Evolutionary conservation across 1,139 yeast genomes (phyloP), one percentile per base, ranked within the genome.

Genomic region (Taphrina wiesneri): DNA sequence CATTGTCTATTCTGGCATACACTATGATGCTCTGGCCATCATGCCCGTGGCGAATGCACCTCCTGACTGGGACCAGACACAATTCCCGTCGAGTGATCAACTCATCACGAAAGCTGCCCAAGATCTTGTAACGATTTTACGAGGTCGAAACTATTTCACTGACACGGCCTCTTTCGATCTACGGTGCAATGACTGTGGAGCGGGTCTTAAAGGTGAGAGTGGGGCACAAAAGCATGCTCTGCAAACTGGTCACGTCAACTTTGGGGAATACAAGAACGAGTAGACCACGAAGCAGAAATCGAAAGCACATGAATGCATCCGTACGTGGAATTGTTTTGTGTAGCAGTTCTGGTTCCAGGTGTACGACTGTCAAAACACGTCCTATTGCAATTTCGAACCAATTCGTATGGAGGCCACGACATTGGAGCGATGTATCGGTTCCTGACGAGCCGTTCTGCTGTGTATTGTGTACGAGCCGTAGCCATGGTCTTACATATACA

Each of bases 1-100:
- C 71, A 81, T 88, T 52, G 78, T 86, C 11, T 88, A 88, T 72
- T 83, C 85, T 53, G 96, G 96, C 0, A 83, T 88, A 60, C 96
- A 89, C 75, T 89, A 88, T 73, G 96, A 88, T 74, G 79, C 88
- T 0, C 76, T 87, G 11, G 85, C 82, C 11, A 72, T 81, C 53
- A 78, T 82, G 25, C 72, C 75, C 6, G 56, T 72, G 68, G 60
- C 71, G 75, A 69, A 70, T 78, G 69, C 73, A 63, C 70, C 68
- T 49, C 70, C 69, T 1, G 75, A 74, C 7, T 70, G 74, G 9
- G 87, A 84, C 70, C 70, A 72, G 36, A 77, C 83, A 0, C 78
- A 80, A 4, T 85, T 82, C 52, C 75, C 75, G 13, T 70, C 72
- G 1, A 73, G 75, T 4, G 75, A 74, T 23, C 70, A 72, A 15